Conservation (phyloP, 768 basidiomycete genomes). For the Suillus bovinus region DNA sequence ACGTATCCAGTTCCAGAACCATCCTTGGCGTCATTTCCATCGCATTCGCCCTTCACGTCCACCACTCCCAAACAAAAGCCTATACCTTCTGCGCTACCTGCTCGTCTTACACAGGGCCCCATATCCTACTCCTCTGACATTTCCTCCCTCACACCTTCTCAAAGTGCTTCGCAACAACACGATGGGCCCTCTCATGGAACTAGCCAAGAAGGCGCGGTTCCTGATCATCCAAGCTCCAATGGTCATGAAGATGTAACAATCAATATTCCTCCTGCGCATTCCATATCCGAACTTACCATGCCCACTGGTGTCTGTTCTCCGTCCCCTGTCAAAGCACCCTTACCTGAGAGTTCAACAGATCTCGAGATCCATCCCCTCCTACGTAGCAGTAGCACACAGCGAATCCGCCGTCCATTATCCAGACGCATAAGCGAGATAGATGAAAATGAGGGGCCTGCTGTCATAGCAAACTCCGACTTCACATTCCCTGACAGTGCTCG, state of each 20-base stretch:
- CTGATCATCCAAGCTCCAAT: slow-evolving; percentile 3
- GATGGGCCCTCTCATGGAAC: slow-evolving; percentile 20
- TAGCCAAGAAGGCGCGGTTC: slow-evolving; percentile 18
- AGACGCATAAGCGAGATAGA: slow-evolving; percentile 26
- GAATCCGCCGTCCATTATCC: slow-evolving; percentile 23
- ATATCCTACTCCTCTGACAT: slow-evolving; percentile 45
- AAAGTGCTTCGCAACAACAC: slow-evolving; percentile 62
- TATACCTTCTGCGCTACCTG: slow-evolving; percentile 9
- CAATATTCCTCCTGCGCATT: slow-evolving; percentile 25
- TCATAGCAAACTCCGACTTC: neutral
- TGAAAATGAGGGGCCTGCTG: slow-evolving; percentile 13
- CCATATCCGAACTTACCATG: slow-evolving; percentile 27
- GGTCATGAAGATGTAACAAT: slow-evolving; percentile 19
- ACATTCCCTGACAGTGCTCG: neutral
- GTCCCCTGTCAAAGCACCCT: neutral
- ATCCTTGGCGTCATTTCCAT: slow-evolving; percentile 5
- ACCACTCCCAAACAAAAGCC: slow-evolving; percentile 11
- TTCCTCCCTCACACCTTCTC: slow-evolving; percentile 71
- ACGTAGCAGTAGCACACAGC: slow-evolving; percentile 10
- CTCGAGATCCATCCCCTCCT: neutral
- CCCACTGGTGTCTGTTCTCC: slow-evolving; percentile 22
- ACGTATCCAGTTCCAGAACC: neutral
- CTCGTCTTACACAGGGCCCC: slow-evolving; percentile 14
- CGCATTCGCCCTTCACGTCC: slow-evolving; percentile 7
- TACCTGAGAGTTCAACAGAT: neutral